These are phyloP conservation scores for Ananas comosus DNA, from an alignment of 176 grass and related monocot species.

Conservation along the genomic window DNA sequence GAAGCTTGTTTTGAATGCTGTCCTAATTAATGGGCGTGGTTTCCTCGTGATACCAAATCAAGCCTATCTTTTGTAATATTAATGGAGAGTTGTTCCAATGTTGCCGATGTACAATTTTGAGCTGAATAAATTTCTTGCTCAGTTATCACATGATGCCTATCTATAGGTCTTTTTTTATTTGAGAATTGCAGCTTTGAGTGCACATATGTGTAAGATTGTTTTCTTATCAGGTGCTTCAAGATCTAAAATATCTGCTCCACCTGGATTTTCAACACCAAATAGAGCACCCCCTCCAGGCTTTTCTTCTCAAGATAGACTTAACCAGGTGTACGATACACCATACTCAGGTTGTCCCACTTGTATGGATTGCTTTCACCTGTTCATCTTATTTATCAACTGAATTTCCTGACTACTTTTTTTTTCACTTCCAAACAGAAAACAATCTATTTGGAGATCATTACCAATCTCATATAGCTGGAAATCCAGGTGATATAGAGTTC, in stretches of 20 bases:
- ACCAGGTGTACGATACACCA: constrained; percentile 32
- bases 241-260: constrained; percentile 40
- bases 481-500: constrained; percentile 63
- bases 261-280: constrained; percentile 47
- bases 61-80: too few relatives aligned
- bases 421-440: constrained; percentile 38
- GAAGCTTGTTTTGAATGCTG: too few relatives aligned
- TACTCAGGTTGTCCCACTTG: constrained; percentile 34
- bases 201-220: neutral
- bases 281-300: constrained; percentile 54
- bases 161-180: too few relatives aligned
- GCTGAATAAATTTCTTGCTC: too few relatives aligned
- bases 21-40: too few relatives aligned
- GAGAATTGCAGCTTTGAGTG: too few relatives aligned
- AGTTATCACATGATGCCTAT: too few relatives aligned
- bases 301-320: constrained; percentile 42
- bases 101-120: too few relatives aligned
- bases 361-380: constrained; percentile 1
- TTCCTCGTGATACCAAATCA: too few relatives aligned
- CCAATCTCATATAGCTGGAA: constrained; percentile 44
- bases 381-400: constrained; percentile 21
- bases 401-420: neutral
- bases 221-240: constrained; percentile 28
- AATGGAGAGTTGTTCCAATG: too few relatives aligned
- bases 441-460: constrained; percentile 34